These are phyloP conservation scores for Oryza australiensis DNA, from an alignment of 176 grass and related monocot species.

Conservation along the genomic window DNA sequence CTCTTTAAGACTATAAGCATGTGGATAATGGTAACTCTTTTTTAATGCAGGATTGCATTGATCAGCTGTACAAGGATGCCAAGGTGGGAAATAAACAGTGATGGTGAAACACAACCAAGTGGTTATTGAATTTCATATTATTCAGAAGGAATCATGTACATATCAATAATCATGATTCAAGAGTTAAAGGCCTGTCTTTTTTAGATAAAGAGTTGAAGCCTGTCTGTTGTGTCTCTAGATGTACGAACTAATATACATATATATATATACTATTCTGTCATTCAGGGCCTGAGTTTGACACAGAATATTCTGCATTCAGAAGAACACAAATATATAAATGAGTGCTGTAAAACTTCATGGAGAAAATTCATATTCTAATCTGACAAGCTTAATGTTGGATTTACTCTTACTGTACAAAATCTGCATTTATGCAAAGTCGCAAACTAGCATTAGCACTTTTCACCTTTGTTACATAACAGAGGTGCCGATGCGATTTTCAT, in stretches of 20 bases:
- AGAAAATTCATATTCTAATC: no score
- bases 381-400: not conserved
- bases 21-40: not conserved
- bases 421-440: not conserved
- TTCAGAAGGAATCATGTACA: slow-evolving; percentile 26
- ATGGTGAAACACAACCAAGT: not conserved
- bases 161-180: slow-evolving; percentile 14
- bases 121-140: slow-evolving; percentile 8
- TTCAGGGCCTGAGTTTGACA: no score
- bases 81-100: slow-evolving; percentile 41
- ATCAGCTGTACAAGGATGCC: slow-evolving; percentile 60
- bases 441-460: not conserved
- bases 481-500: not conserved
- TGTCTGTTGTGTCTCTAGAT: not conserved
- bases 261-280: no score
- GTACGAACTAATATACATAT: no score
- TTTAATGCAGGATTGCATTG: slow-evolving; percentile 44
- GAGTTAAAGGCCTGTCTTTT: no score
- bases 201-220: not conserved
- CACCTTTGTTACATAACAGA: not conserved
- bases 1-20: not conserved
- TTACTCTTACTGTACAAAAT: not conserved
- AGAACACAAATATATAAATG: not conserved
- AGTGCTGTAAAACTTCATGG: not conserved
- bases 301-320: not conserved